Percentiles rank a stretch among this genome's conserved stretches.
These are phyloP conservation scores for Bonia amplexicaulis DNA, from an alignment of 176 grass and related monocot genomes.

Conservation along the genomic window DNA sequence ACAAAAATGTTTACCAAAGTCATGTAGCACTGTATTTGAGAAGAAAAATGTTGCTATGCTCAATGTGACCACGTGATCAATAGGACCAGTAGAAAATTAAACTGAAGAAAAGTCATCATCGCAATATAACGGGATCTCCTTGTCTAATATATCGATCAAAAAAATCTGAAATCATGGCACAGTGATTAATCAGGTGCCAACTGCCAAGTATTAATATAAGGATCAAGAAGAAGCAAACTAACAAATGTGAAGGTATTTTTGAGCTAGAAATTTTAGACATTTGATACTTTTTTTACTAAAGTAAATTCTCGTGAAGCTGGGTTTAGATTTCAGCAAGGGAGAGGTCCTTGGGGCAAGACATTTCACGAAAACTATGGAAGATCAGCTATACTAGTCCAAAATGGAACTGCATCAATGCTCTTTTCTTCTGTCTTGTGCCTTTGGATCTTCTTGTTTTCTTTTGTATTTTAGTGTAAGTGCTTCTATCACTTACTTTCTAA, in stretches of 20 bases:
- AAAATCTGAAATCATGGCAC: not conserved
- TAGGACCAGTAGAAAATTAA: not conserved
- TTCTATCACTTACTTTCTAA: not conserved
- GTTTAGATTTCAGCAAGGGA: constrained; percentile 1
- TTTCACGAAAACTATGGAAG: not conserved
- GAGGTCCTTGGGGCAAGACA: not conserved
- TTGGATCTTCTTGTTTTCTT: not conserved
- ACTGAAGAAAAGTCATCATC: not conserved
- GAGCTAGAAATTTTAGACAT: not conserved
- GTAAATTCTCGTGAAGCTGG: not conserved
- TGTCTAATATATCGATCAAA: not conserved
- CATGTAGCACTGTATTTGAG: not conserved
- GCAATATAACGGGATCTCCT: not conserved
- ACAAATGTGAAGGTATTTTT: not conserved
- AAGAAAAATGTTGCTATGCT: not conserved
- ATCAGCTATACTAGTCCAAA: not conserved
- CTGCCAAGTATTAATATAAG: not conserved
- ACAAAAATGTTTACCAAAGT: not conserved
- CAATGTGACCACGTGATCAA: not conserved
- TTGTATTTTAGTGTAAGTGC: not conserved
- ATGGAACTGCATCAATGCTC: not conserved
- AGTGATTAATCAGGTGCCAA: constrained; percentile 1
- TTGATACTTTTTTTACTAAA: not conserved
- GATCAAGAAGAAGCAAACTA: constrained; percentile 12
- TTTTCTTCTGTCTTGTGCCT: not conserved